Evolutionary conservation across 2,329 filamentous ascomycete genomes (phyloP), one percentile per base, ranked within the genome.

Genomic region (Lasiodiplodia hormozganensis): DNA sequence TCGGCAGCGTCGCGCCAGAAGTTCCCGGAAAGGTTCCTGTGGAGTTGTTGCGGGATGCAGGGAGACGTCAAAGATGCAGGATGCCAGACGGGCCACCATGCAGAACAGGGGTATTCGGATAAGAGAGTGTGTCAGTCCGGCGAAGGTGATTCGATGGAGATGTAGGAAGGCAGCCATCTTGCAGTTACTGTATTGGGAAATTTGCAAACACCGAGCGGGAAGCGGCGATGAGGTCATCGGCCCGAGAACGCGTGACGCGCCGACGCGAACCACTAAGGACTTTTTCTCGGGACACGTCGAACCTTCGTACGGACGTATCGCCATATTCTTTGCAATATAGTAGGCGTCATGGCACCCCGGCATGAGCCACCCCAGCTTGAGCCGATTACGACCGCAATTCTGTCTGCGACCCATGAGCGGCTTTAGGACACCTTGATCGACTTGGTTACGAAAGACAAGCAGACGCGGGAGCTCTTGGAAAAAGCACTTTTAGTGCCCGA

Each of bases 21-120:
- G 57, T 62, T 62, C 12, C 57, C 57, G 23, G 57, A 62, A 40
- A n/a, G 57, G 40, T 62, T 49, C 21, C 25, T 62, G n/a, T 62
- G 57, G 57, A 62, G 40, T 25, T 62, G 57, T n/a, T 62, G 57
- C 40, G 57, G 40, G 25, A 25, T 12, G 57, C 23, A 25, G 25
- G 57, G 57, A 5, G 57, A 49, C 18, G 57, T 62, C 23, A 62
- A 43, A 23, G 14, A 10, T 6, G n/a, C 25, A 14, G 57, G 57
- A 7, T 62, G 57, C 28, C 57, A 49, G 21, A 10, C 40, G 21
- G 40, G 40, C 38, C 25, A 62, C 21, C 57, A 49, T 43, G 57
- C 40, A 16, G 57, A 62, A 18, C 23, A 7, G 16, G 57, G 40
- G 40, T 49, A 62, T 16, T 43, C 38, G 10, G 40, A 43, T 12